A percentile compares a stretch with the other conserved stretches of the same genome.
phyloP scores from a whole-genome alignment of 2,329 filamentous ascomycete genomes.

The Juglanconis oblonga region DNA sequence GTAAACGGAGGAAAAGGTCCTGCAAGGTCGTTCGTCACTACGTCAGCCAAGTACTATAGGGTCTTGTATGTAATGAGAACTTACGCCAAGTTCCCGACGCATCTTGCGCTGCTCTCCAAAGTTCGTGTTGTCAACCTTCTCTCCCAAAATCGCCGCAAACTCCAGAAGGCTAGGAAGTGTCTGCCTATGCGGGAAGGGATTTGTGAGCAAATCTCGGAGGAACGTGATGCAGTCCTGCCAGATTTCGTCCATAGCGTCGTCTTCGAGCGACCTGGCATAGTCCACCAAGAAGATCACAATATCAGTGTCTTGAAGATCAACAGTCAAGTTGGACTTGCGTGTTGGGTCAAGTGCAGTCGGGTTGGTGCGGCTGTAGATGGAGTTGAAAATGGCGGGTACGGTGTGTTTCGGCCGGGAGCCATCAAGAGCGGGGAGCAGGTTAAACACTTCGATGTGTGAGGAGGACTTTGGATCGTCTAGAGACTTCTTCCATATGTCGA shows the following conservation, averaged over 20 bases:
- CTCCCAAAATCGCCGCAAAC: constrained; percentile 84
- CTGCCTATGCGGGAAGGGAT: constrained; percentile 92
- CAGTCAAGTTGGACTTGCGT: constrained; percentile 84
- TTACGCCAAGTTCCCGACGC: constrained; percentile 81
- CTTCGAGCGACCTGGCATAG: constrained; percentile 85
- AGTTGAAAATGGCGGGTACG: constrained; percentile 91
- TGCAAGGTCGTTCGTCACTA: constrained; percentile 31
- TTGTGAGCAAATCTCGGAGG: constrained; percentile 81
- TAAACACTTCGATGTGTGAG: constrained; percentile 68
- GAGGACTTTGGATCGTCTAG: constrained; percentile 43
- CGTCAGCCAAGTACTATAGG: constrained; percentile 25
- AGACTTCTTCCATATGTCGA: constrained; percentile 73
- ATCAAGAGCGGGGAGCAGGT: constrained; percentile 85
- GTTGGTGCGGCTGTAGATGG: constrained; percentile 92
- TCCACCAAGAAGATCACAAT: constrained; percentile 86
- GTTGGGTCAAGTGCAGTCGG: constrained; percentile 73
- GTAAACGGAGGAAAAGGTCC: constrained; percentile 84
- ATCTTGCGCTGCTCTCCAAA: constrained; percentile 93
- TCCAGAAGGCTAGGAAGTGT: constrained; percentile 82
- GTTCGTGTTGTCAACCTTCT: constrained; percentile 96
- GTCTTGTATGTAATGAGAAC: constrained; percentile 30
- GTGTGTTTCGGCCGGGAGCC: constrained; percentile 88
- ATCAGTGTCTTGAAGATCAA: constrained; percentile 78
- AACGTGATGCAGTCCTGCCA: constrained; percentile 95
- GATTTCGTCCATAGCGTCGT: constrained; percentile 97